These are phyloP conservation scores for Myrmaecium sp. DNA, from an alignment of 2,329 filamentous ascomycete genomes.

Conservation along the genomic window DNA sequence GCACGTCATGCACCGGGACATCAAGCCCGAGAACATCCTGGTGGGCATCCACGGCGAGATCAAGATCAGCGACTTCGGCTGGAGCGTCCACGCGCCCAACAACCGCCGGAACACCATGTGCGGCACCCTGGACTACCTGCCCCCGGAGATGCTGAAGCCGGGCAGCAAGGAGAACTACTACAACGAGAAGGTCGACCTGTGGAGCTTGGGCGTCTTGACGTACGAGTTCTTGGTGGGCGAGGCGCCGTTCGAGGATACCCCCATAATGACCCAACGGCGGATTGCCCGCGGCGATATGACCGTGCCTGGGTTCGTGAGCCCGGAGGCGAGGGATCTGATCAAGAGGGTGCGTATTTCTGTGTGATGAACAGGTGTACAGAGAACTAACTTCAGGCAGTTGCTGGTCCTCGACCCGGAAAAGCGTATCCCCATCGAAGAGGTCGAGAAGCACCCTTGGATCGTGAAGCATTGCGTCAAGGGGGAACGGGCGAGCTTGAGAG, in stretches of 20 bases:
- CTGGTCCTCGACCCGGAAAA: conserved; percentile 89
- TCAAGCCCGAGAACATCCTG: conserved; percentile 95
- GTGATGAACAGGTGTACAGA: conserved; percentile 4
- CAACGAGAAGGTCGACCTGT: conserved; percentile 88
- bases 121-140: conserved; percentile 91
- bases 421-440: conserved; percentile 74
- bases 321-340: conserved; percentile 82
- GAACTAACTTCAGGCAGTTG: conserved; percentile 20
- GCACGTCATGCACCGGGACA: conserved; percentile 92
- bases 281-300: conserved; percentile 86
- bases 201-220: conserved; percentile 85
- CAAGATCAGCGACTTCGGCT: conserved; percentile 96
- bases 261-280: conserved; percentile 80
- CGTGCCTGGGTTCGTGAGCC: conserved; percentile 75
- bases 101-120: conserved; percentile 90
- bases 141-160: conserved; percentile 89
- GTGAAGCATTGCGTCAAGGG: conserved; percentile 65
- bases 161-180: conserved; percentile 75
- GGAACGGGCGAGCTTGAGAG: too few relatives aligned
- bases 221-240: conserved; percentile 95
- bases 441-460: conserved; percentile 89
- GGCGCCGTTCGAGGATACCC: conserved; percentile 91
- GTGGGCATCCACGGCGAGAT: conserved; percentile 95
- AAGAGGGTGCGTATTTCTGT: conserved; percentile 49
- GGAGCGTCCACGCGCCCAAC: conserved; percentile 95